Conservation (phyloP, 1,139 yeast species). For the Meyerozyma guilliermondii region DNA sequence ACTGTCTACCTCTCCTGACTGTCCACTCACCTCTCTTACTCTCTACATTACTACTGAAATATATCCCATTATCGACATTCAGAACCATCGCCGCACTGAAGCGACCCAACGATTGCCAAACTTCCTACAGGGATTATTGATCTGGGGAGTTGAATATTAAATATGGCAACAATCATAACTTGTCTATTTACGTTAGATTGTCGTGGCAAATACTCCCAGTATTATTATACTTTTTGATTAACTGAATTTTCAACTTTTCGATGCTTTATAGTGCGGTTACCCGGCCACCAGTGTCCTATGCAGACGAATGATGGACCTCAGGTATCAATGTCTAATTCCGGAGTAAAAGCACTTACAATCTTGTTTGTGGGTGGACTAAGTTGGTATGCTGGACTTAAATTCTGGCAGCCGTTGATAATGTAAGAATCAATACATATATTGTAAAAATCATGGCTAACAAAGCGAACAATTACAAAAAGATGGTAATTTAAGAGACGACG, state of each 20-base stretch:
- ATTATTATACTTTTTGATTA: conserved; percentile 13
- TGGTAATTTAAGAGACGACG: conserved; percentile 58
- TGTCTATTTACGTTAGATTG: conserved; percentile 17
- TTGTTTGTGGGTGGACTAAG: conserved; percentile 33
- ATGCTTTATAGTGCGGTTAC: neutral
- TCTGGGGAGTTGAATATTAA: conserved; percentile 13
- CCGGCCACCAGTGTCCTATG: neutral
- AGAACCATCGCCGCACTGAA: conserved; percentile 8
- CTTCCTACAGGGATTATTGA: conserved; percentile 15
- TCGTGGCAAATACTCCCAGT: conserved; percentile 18
- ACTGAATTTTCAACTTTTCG: conserved; percentile 4
- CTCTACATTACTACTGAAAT: conserved; percentile 4
- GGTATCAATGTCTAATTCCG: conserved; percentile 10
- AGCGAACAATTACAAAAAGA: conserved; percentile 67
- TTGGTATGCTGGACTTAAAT: conserved; percentile 54
- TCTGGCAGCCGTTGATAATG: conserved; percentile 73
- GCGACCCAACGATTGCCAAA: conserved; percentile 14
- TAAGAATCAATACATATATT: conserved; percentile 25
- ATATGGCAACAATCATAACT: conserved; percentile 16
- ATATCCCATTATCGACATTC: conserved; percentile 16
- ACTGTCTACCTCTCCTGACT: neutral
- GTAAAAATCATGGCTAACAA: conserved; percentile 9
- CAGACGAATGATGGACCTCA: neutral
- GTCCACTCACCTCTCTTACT: too few relatives aligned
- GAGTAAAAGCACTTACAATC: conserved; percentile 19